Evolutionary conservation across 345 rosid species (phyloP), one percentile per base, ranked within the genome.

Genomic region (Streptanthus diversifolius): DNA sequence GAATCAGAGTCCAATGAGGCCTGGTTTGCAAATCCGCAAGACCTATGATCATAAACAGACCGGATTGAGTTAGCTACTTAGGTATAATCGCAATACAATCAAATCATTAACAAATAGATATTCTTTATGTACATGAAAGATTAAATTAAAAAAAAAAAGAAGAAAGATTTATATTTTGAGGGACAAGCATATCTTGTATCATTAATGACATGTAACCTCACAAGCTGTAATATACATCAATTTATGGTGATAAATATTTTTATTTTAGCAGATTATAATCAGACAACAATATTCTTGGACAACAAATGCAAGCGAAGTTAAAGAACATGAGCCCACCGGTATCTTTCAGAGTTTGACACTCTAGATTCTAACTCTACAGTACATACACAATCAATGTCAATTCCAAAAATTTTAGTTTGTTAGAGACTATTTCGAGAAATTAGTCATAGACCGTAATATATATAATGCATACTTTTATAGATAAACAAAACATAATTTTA

Each of bases 261-360:
- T 11, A n/a, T 49, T 33, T 14, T 11, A 44, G 18, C 36, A 36
- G 29, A 36, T 44, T 58, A 27, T n/a, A 24, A 36, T 47, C 49
- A 49, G 25, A 44, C 18, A 36, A 32, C 10, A 14, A 58, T 1
- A 2, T 29, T 30, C 15, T 12, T 11, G 37, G 8, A 36, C 21
- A 36, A 72, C 61, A 49, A 67, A 61, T 39, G 41, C 51, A 71
- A 51, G 57, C 51, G 27, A n/a, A 57, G 49, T 60, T 27, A 27
- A 62, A 27, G 41, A 63, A 63, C 36, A 53, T 6, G 54, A 72
- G 56, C 63, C 76, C 54, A 43, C 18, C 47, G 25, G 55, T 52
- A 19, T 39, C 37, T 71, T 61, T 51, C 41, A 33, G 22, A 48
- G 29, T 35, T 57, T 35, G 45, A 71, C 58, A 59, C 75, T 49